Base-by-base conservation (phyloP, 768 basidiomycete species). In the Collybia mongolica region DNA sequence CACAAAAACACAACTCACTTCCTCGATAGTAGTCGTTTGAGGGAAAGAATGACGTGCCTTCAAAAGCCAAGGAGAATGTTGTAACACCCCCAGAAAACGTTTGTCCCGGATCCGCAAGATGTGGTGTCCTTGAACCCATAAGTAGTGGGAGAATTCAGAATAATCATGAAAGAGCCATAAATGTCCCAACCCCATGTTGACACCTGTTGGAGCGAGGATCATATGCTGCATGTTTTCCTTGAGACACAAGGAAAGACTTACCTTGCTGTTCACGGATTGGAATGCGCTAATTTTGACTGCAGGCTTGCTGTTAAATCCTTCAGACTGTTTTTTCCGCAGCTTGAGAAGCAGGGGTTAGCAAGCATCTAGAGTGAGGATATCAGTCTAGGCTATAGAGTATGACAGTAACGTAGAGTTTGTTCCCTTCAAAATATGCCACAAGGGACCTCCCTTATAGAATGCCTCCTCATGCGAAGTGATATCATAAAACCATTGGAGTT, bases 71-170 rank as follows among this genome's bases (percentile, higher is more conserved):
- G n/a, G n/a, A n/a, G n/a, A n/a, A n/a, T n/a, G n/a, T n/a, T n/a
- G n/a, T n/a, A n/a, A 50, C 53, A 80, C 79, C 75, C 77, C 81
- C 81, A 83, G 72, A 83, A 83, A 44, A 73, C 65, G 12, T 71
- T 72, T 14, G 71, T 35, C 24, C 62, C 66, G n/a, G 60, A 62
- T 9, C 80, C 81, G 48, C 66, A 77, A 0, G 74, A 71, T 2
- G 73, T 74, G 2, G 72, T 72, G 54, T 84, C 81, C 17, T 69
- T 65, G 61, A 83, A 82, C 0, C 82, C 82, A 48, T 74, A 83
- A 18, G 68, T 57, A 1, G 66, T 70, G 1, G 82, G 79, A 32
- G 62, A 46, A 64, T 80, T 66, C 12, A 83, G 64, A 15, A 83
- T 75, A 1, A 66, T 72, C 14, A 67, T 74, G 67, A 83, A 82